Percentiles rank a stretch among this genome's conserved stretches.
These are phyloP conservation scores for Fusarium neocosmosporiellum DNA, from an alignment of 2,329 filamentous ascomycete genomes.

Conservation along the genomic window DNA sequence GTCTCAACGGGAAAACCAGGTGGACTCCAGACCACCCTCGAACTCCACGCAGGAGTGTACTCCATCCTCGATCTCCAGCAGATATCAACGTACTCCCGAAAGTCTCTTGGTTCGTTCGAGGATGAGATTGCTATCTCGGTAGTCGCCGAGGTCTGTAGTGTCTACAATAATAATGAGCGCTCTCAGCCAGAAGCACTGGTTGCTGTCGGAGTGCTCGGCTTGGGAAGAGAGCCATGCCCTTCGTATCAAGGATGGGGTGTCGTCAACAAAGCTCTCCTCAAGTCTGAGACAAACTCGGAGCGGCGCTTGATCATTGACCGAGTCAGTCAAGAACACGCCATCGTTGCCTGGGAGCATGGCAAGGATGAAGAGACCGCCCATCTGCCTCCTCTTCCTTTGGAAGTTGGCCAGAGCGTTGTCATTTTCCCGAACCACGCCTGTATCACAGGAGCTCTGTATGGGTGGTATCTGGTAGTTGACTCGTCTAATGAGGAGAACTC, in stretches of 20 bases:
- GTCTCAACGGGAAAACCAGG: neutral
- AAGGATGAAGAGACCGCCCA: slow-evolving; percentile 14
- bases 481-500: slow-evolving; percentile 54
- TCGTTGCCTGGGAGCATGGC: slow-evolving; percentile 61
- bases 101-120: slow-evolving; percentile 40
- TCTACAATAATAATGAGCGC: slow-evolving; percentile 59
- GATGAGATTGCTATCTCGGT: slow-evolving; percentile 67
- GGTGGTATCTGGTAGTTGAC: slow-evolving; percentile 67
- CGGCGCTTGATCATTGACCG: slow-evolving; percentile 64
- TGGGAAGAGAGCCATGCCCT: slow-evolving; percentile 72
- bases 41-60: slow-evolving; percentile 75
- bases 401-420: slow-evolving; percentile 55
- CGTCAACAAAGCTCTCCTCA: slow-evolving; percentile 53
- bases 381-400: slow-evolving; percentile 50
- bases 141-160: slow-evolving; percentile 69
- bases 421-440: slow-evolving; percentile 75
- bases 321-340: slow-evolving; percentile 74
- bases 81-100: slow-evolving; percentile 63
- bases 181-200: slow-evolving; percentile 63
- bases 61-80: slow-evolving; percentile 74
- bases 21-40: slow-evolving; percentile 50
- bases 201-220: slow-evolving; percentile 66
- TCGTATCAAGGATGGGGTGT: slow-evolving; percentile 71
- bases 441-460: slow-evolving; percentile 69
- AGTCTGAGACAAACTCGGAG: neutral